Conservation (phyloP, 345 rosid species). For the Garcia nutans region DNA sequence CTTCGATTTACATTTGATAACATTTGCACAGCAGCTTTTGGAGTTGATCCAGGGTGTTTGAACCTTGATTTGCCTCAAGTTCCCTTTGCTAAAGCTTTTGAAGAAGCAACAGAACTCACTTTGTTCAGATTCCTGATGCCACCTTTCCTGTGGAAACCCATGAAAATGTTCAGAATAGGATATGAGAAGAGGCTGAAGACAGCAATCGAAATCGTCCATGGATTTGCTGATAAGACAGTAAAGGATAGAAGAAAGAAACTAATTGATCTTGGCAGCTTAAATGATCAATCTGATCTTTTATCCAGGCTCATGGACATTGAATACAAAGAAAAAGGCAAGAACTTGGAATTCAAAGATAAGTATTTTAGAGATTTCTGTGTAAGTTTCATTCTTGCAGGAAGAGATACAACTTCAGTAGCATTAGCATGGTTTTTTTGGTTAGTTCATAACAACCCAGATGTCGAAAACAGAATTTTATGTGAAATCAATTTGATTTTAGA, state of each 20-base stretch:
- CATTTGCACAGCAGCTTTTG: slow-evolving; percentile 63
- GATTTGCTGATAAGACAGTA: slow-evolving; percentile 43
- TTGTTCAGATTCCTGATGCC: slow-evolving; percentile 63
- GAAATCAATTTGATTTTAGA: slow-evolving; percentile 39
- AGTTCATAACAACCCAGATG: slow-evolving; percentile 43
- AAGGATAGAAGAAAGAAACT: slow-evolving; percentile 28
- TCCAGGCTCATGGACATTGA: slow-evolving; percentile 56
- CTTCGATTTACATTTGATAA: slow-evolving; percentile 74
- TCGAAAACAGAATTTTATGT: slow-evolving; percentile 46
- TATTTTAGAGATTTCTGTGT: slow-evolving; percentile 62
- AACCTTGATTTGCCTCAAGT: slow-evolving; percentile 57
- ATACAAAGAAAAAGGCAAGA: slow-evolving; percentile 24
- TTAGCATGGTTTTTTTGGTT: slow-evolving; percentile 83
- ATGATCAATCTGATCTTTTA: slow-evolving; percentile 53
- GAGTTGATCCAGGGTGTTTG: slow-evolving; percentile 75
- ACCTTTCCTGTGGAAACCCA: slow-evolving; percentile 62
- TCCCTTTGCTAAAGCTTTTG: slow-evolving; percentile 77
- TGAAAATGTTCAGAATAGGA: slow-evolving; percentile 58
- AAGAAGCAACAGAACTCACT: slow-evolving; percentile 71
- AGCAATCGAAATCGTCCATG: slow-evolving; percentile 60
- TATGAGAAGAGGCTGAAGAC: slow-evolving; percentile 52
- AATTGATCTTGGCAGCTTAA: background rate
- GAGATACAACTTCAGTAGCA: slow-evolving; percentile 79
- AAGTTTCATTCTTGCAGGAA: slow-evolving; percentile 69
- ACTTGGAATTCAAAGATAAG: slow-evolving; percentile 30